Evolutionary conservation across 2,329 filamentous ascomycete genomes (phyloP).

Genomic region (Cordyceps pruinosa): DNA sequence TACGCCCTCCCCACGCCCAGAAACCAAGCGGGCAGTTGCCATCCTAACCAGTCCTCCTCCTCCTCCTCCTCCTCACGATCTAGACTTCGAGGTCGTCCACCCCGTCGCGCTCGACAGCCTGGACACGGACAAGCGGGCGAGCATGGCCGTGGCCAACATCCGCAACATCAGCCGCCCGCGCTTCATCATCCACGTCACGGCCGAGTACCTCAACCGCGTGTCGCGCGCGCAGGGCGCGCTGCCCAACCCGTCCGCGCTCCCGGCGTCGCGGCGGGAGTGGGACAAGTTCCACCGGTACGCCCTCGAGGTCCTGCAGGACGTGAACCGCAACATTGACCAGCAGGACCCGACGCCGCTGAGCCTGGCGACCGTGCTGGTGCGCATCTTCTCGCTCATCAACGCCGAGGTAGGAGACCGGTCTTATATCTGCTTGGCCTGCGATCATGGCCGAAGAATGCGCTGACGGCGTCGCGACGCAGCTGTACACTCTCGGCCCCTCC

Average conservation of each 20-base stretch:
- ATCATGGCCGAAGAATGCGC: not conserved
- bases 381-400: conserved; percentile 7
- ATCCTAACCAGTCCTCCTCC: not conserved
- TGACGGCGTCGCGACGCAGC: not conserved
- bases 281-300: conserved; percentile 1
- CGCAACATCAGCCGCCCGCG: conserved; percentile 1
- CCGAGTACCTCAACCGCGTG: conserved; percentile 1
- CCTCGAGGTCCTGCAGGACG: not conserved
- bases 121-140: not conserved
- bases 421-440: too few relatives aligned
- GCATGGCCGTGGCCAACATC: not conserved
- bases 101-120: not conserved
- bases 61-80: too few relatives aligned
- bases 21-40: too few relatives aligned
- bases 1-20: not conserved
- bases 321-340: not conserved
- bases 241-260: not conserved
- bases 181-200: conserved; percentile 1
- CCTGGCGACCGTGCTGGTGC: not conserved
- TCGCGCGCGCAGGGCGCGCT: not conserved
- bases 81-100: not conserved
- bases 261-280: not conserved
- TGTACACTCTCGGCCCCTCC: not conserved
- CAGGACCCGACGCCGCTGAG: not conserved
- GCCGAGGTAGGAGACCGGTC: not conserved